phyloP scores from a whole-genome alignment of 805 yeast genomes.

The Starmerella stellata region DNA sequence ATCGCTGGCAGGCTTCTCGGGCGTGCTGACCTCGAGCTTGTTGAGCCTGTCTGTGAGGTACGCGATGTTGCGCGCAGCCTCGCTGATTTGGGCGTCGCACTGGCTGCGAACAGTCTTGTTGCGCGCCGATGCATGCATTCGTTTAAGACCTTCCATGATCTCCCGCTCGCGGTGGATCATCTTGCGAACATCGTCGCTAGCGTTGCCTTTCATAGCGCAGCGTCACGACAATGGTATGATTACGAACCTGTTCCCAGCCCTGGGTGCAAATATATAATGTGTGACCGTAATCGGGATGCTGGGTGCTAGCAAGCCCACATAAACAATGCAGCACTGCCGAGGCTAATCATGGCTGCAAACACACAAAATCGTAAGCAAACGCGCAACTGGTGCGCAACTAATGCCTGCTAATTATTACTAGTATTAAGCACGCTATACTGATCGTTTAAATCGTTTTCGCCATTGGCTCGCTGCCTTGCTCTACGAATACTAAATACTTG shows the following conservation, averaged over 20 bases:
- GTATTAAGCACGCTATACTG: too few relatives aligned
- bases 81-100: slow-evolving; percentile 78
- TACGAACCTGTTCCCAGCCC: background rate
- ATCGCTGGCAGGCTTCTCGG: slow-evolving; percentile 2
- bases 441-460: too few relatives aligned
- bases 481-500: too few relatives aligned
- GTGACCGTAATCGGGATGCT: too few relatives aligned
- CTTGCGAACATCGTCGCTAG: slow-evolving; percentile 44
- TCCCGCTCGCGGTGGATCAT: slow-evolving; percentile 80
- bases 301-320: too few relatives aligned
- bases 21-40: slow-evolving; percentile 23
- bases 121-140: slow-evolving; percentile 56
- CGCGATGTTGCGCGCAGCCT: slow-evolving; percentile 78
- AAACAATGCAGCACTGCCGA: too few relatives aligned
- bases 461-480: too few relatives aligned
- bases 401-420: too few relatives aligned
- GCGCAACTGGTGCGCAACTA: too few relatives aligned
- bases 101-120: slow-evolving; percentile 74
- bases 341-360: too few relatives aligned
- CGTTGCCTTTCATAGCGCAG: slow-evolving; percentile 1
- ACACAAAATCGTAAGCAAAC: too few relatives aligned
- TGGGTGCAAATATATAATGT: background rate
- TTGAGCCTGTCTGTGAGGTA: slow-evolving; percentile 63
- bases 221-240: background rate
- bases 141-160: slow-evolving; percentile 72